Conservation (phyloP, 805 yeast species). For the Pichia eremophila region DNA sequence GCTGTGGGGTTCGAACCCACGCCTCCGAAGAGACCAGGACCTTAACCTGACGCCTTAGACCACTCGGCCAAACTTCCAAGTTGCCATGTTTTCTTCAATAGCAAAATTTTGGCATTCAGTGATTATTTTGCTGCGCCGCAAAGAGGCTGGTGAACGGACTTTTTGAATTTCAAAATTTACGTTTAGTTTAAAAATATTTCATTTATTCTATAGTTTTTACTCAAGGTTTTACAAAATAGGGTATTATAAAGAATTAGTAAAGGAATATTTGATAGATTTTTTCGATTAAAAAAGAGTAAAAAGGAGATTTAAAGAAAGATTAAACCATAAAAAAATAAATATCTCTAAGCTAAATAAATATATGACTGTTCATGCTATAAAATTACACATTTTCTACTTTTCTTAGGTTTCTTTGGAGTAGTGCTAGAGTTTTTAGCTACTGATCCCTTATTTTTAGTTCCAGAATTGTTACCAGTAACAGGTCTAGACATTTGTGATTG, state of each 20-base stretch:
- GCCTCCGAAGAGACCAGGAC: conserved; percentile 81
- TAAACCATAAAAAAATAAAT: background rate
- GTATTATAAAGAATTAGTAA: too few species aligned
- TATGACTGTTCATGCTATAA: background rate
- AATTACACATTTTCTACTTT: conserved; percentile 2
- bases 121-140: too few species aligned
- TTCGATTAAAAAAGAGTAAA: too few species aligned
- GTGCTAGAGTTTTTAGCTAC: background rate
- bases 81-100: background rate
- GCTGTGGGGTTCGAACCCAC: conserved; percentile 83
- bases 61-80: conserved; percentile 36
- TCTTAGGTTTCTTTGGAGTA: background rate
- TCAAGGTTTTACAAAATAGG: too few species aligned
- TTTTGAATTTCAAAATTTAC: too few species aligned
- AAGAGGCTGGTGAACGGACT: too few species aligned
- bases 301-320: too few species aligned
- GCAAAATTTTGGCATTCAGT: background rate
- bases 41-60: conserved; percentile 35
- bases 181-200: too few species aligned
- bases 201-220: too few species aligned
- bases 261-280: too few species aligned
- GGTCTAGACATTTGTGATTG: background rate
- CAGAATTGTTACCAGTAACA: background rate
- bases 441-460: background rate
- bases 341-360: background rate